These are phyloP conservation scores for Mycena citricolor DNA, from an alignment of 1,284 basidiomycete species.

Conservation along the genomic window DNA sequence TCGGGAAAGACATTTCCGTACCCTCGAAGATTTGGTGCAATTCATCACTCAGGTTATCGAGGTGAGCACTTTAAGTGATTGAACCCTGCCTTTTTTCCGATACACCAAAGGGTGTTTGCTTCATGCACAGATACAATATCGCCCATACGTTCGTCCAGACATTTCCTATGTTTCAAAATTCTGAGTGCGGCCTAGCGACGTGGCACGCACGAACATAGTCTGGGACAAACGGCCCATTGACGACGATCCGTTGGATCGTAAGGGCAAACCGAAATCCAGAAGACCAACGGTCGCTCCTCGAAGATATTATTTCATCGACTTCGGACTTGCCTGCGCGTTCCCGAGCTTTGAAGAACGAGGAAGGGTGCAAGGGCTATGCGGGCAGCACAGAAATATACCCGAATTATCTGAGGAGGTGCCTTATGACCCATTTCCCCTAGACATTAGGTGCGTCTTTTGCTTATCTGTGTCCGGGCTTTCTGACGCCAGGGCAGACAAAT, in stretches of 20 bases:
- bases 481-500: conserved; percentile 22
- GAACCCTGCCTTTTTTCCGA: background rate
- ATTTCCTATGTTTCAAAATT: too few relatives aligned
- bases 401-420: conserved; percentile 23
- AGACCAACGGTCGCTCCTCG: background rate
- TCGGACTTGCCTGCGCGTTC: conserved; percentile 22
- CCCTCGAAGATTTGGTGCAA: conserved; percentile 16
- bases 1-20: conserved; percentile 12
- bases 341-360: conserved; percentile 22
- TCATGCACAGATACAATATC: conserved; percentile 24
- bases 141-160: conserved; percentile 18
- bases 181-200: conserved; percentile 20
- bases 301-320: conserved; percentile 24
- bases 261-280: conserved; percentile 5
- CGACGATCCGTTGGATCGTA: conserved; percentile 3
- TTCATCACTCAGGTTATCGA: conserved; percentile 21
- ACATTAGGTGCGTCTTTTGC: conserved; percentile 15
- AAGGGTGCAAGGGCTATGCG: conserved; percentile 20
- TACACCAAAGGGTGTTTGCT: conserved; percentile 21
- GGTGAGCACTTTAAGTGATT: conserved; percentile 4
- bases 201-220: conserved; percentile 23
- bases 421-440: conserved; percentile 23
- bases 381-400: conserved; percentile 23
- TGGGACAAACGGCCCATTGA: conserved; percentile 19
- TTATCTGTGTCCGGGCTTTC: background rate